Conservation (phyloP, 2,329 filamentous ascomycete genomes). For the Stagonosporopsis rhizophila region DNA sequence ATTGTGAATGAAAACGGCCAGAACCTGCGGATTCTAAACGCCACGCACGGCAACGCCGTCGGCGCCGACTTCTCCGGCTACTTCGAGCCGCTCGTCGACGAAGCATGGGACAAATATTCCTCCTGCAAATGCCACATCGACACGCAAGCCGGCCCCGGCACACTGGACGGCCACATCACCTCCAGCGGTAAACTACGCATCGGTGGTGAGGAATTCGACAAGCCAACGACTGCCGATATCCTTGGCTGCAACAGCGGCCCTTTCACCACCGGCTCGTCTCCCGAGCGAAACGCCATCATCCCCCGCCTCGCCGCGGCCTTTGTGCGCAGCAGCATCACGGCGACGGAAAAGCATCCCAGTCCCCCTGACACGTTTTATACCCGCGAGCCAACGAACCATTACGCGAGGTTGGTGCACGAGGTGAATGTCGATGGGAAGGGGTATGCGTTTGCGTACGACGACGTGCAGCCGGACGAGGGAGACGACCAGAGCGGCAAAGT, state of each 20-base stretch:
- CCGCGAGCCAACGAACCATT: slow-evolving; percentile 14
- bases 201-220: slow-evolving; percentile 12
- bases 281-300: slow-evolving; percentile 15
- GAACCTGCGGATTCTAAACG: slow-evolving; percentile 10
- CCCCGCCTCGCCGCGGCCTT: slow-evolving; percentile 14
- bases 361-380: slow-evolving; percentile 10
- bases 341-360: slow-evolving; percentile 3
- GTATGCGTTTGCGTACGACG: slow-evolving; percentile 16
- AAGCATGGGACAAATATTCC: slow-evolving; percentile 12
- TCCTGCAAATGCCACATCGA: slow-evolving; percentile 8
- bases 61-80: slow-evolving; percentile 14
- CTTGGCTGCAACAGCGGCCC: slow-evolving; percentile 14
- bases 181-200: slow-evolving; percentile 4
- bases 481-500: slow-evolving; percentile 14
- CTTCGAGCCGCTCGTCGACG: slow-evolving; percentile 17
- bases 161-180: slow-evolving; percentile 8
- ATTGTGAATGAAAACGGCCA: slow-evolving; percentile 4
- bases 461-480: slow-evolving; percentile 8
- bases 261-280: slow-evolving; percentile 7
- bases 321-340: slow-evolving; percentile 3
- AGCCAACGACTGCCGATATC: slow-evolving; percentile 14
- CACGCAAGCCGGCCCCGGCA: slow-evolving; percentile 11
- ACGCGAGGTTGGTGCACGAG: slow-evolving; percentile 14
- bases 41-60: slow-evolving; percentile 14
- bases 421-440: slow-evolving; percentile 12